Conservation (phyloP, 2,329 filamentous ascomycete genomes). For the Verticillium isaacii region DNA sequence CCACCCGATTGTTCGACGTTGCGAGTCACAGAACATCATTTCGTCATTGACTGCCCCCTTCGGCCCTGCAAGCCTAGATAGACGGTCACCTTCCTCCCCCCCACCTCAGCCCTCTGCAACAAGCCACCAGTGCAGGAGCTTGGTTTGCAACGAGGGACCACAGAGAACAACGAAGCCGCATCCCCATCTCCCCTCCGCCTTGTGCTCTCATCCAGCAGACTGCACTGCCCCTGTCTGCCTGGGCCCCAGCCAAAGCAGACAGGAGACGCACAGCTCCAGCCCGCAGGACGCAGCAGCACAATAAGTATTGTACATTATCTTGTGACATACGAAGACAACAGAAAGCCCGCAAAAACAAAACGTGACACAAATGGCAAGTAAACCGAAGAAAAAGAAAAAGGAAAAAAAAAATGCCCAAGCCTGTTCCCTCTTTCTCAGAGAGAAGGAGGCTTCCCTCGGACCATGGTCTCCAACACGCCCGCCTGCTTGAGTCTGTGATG, state of each 20-base stretch:
- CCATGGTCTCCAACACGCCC: background rate
- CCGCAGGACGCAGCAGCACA: background rate
- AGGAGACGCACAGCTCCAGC: background rate
- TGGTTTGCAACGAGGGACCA: background rate
- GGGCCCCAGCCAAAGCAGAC: background rate
- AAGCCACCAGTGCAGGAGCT: no score
- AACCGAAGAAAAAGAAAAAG: conserved; percentile 1
- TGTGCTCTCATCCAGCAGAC: background rate
- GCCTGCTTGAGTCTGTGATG: background rate
- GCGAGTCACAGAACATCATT: conserved; percentile 4
- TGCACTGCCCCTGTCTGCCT: background rate
- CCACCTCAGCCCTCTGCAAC: background rate
- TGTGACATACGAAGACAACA: conserved; percentile 5
- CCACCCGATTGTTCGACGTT: no score
- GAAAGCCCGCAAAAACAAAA: background rate
- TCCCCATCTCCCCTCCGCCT: background rate
- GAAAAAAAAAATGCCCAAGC: conserved; percentile 1
- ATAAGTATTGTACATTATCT: conserved; percentile 14
- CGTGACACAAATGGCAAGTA: background rate
- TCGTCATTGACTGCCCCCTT: conserved; percentile 10
- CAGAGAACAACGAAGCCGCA: background rate
- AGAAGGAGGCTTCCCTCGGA: background rate
- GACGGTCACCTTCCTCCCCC: background rate
- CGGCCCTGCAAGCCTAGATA: background rate
- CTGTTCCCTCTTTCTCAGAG: background rate